Conservation (phyloP, 2,329 filamentous ascomycete species). For the Monilinia vaccinii-corymbosi region DNA sequence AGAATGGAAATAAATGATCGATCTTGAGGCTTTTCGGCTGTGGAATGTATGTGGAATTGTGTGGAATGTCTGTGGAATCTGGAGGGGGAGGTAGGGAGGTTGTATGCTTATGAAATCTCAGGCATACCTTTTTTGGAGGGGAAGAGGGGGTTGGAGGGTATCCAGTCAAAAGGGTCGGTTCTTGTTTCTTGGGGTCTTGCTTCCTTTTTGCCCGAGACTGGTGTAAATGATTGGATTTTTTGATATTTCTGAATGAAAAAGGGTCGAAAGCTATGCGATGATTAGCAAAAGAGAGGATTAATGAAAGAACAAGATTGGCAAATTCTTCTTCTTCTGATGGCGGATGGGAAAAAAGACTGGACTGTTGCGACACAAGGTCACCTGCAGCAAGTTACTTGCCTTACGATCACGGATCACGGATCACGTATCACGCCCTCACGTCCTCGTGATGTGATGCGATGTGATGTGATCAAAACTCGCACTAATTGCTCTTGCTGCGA, state of each 20-base stretch:
- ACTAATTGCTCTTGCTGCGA: not conserved
- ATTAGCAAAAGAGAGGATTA: conserved; percentile 3
- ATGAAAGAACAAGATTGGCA: not conserved
- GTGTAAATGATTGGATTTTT: not conserved
- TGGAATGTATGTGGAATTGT: not conserved
- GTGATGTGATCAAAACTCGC: not conserved
- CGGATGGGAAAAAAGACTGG: not conserved
- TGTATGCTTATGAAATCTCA: conserved; percentile 7
- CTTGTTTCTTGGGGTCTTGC: not conserved
- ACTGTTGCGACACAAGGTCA: not conserved
- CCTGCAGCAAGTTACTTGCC: not conserved
- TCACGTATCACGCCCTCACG: not conserved
- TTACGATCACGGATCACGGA: not conserved
- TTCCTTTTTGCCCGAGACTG: not conserved
- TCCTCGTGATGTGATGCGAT: too few species aligned
- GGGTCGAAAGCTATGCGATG: not conserved
- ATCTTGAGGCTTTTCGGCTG: not conserved
- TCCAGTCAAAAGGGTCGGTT: not conserved
- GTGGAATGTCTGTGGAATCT: not conserved
- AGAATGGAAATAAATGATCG: conserved; percentile 5
- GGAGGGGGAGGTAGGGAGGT: not conserved
- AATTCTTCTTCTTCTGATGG: not conserved
- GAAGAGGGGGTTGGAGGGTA: not conserved
- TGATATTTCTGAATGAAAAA: not conserved
- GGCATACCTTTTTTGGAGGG: conserved; percentile 1